A percentile compares a stretch with the other conserved stretches of the same genome.
Conservation (phyloP, 106 monocot genomes). For the Allium fistulosum region DNA sequence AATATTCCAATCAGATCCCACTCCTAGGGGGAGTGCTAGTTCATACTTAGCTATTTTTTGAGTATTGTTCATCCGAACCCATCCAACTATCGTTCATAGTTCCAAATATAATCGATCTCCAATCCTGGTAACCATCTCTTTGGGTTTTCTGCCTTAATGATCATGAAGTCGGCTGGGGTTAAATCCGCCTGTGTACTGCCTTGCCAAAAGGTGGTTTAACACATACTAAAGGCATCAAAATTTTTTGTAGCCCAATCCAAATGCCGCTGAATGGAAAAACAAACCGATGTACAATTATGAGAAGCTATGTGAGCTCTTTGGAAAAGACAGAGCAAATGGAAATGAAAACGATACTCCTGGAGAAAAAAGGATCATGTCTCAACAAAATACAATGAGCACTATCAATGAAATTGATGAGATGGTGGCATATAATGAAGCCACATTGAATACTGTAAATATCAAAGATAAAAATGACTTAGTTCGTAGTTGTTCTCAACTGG, state of each 20-base stretch:
- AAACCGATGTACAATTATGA: not conserved
- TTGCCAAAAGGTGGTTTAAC: not conserved
- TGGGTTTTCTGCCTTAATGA: no score
- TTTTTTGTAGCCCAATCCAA: no score
- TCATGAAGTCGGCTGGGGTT: no score
- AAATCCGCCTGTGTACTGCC: no score
- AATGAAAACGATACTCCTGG: not conserved
- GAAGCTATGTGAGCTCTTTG: not conserved
- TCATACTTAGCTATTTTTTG: no score
- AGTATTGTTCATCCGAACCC: no score
- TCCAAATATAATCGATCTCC: no score
- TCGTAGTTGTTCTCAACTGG: no score
- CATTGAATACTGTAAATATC: not conserved
- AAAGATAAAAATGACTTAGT: not conserved
- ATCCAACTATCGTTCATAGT: no score
- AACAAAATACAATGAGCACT: not conserved
- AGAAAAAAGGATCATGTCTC: not conserved
- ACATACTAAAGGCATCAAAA: not conserved
- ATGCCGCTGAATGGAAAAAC: not conserved
- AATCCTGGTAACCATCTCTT: no score
- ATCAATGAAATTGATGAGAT: not conserved
- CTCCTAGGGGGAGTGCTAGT: no score
- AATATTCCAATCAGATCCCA: no score
- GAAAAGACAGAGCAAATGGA: not conserved
- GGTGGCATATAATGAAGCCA: not conserved